A percentile compares a stretch with the other conserved stretches of the same genome.
phyloP scores from a whole-genome alignment of 257 asterid species.

The Salvia miltiorrhiza region DNA sequence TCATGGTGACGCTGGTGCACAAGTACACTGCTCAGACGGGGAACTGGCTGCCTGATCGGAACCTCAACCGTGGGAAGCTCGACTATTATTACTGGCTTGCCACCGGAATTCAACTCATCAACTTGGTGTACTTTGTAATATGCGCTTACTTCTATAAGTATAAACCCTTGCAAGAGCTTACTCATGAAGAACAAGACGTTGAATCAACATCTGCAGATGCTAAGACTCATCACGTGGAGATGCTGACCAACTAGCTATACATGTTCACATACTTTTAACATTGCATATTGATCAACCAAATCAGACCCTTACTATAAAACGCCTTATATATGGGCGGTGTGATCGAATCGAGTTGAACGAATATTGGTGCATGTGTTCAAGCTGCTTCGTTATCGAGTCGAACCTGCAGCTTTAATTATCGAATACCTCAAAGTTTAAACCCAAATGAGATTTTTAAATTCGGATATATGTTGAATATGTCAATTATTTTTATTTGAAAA shows the following conservation, averaged over 20 bases:
- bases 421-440: too few relatives aligned
- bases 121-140: conserved; percentile 44
- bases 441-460: too few relatives aligned
- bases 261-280: neutral
- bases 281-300: neutral
- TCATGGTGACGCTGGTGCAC: conserved; percentile 52
- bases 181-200: conserved; percentile 39
- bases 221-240: conserved; percentile 8
- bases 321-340: too few relatives aligned
- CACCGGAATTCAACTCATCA: conserved; percentile 52
- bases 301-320: neutral
- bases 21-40: conserved; percentile 35
- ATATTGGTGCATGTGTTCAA: too few relatives aligned
- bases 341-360: too few relatives aligned
- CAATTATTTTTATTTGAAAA: too few relatives aligned
- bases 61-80: conserved; percentile 51
- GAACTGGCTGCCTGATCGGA: conserved; percentile 74
- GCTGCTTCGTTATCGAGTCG: too few relatives aligned
- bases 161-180: conserved; percentile 47
- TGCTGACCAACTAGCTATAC: conserved; percentile 9
- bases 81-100: conserved; percentile 69
- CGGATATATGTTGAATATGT: too few relatives aligned
- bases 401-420: too few relatives aligned
- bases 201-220: conserved; percentile 20
- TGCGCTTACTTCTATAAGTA: conserved; percentile 56